Base-by-base conservation (phyloP, 2,329 filamentous ascomycete genomes). In the Aureobasidium vineae region DNA sequence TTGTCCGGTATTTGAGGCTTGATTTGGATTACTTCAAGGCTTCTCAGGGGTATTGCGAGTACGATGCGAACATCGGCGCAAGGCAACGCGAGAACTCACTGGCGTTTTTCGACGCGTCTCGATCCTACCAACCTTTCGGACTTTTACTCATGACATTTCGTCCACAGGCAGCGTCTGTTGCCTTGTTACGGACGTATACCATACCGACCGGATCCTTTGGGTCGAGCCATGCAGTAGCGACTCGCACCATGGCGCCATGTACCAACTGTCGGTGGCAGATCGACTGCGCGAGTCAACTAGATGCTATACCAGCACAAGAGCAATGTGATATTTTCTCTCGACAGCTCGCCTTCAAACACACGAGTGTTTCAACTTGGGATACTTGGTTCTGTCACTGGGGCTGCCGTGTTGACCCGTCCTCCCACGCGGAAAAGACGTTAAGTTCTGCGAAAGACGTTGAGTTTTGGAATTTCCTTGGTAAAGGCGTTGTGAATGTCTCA, bases 401-500 rank as follows among this genome's bases (percentile, higher is more conserved):
- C 13, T 50, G 31, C 33, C 31, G 45, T 40, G 28, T 2, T 23
- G 23, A 8, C 8, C 56, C 56, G 36, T 13, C 28, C 1, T 36
- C 2, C 41, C 23, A 7, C 40, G 13, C 40, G 56, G 40, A 7
- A 36, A 23, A 45, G 41, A 7, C 56, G 56, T 60, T 60, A 28
- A 36, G 15, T 50, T 63, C 45, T 40, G 59, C n/a, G 59, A 50
- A 50, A 52, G 31, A 52, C 60, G 60, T 52, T 52, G 28, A 31
- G 43, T 53, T 63, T 33, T 28, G 26, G 10, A 43, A 31, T 1
- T 52, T 53, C 60, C 21, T 19, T 43, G 45, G 47, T 53, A 63
- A 53, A 63, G 60, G 23, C 60, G 60, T 63, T 53, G 5, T 8
- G 8, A 21, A 15, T 63, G 60, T 63, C 60, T 63, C 60, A 53